Evolutionary conservation across 148 eudicot species (phyloP), one percentile per base, ranked within the genome.

Genomic region (Vaccinium vitisidaea): DNA sequence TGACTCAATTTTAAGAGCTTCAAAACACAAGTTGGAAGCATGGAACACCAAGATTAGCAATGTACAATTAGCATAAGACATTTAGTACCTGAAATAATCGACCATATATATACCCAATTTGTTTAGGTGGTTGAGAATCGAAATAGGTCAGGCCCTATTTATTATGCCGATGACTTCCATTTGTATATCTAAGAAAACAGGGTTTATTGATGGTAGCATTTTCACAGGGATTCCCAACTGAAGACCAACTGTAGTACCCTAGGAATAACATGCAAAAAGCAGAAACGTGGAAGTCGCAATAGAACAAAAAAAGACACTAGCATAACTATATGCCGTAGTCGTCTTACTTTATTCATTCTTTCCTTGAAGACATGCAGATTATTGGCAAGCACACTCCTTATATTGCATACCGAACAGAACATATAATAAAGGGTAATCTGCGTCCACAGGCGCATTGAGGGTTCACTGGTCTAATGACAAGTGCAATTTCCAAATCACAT

Each of bases 1-100:
- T 46, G 79, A 75, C 80, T 75, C 13, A 77, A 78, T 4, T 16
- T 54, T 16, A 79, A 79, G 71, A 59, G 53, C 30, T 59, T 56
- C 2, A 59, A 39, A 53, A 43, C 27, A 80, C 46, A 56, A 78
- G 13, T 19, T 23, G 4, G 39, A 53, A 52, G n/a, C 15, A 56
- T 10, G 39, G 30, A 43, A 59, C 30, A 11, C 43, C n/a, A 80
- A 36, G 13, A 39, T 39, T n/a, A 58, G 73, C 53, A 30, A 39
- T 39, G 23, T 36, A 53, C 43, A 55, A 53, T 30, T 54, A 79
- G 46, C 19, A 76, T 52, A 23, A 9, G 46, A 43, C 46, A 43
- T 43, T 43, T 43, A 56, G 43, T 79, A 27, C 18, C 70, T 65
- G 70, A 65, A 65, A 61, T 2, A 30, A 0, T 13, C 0, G 11